Evolutionary conservation across 192 early-diverging fungal species (phyloP).

Genomic region (Neocallimastix lanati): DNA sequence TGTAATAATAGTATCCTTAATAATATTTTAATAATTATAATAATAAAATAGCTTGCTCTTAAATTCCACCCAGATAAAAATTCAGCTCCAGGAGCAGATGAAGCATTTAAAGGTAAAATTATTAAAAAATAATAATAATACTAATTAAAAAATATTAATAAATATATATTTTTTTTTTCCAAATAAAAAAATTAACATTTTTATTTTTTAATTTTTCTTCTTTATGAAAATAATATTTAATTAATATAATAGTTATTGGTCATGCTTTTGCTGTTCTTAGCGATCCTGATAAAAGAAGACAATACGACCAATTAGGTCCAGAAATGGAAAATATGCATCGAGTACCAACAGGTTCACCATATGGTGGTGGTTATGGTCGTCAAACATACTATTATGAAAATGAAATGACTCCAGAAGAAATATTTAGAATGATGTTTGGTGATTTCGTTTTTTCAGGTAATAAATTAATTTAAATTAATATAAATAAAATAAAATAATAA

Average conservation of each 20-base stretch:
- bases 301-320: slow-evolving; percentile 68
- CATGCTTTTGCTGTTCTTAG: slow-evolving; percentile 79
- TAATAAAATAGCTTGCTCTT: slow-evolving; percentile 59
- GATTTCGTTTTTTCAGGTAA: background rate
- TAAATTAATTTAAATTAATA: no score
- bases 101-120: slow-evolving; percentile 81
- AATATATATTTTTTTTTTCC: no score
- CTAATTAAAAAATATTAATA: no score
- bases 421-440: background rate
- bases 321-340: background rate
- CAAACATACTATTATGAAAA: background rate
- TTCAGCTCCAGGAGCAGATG: slow-evolving; percentile 80
- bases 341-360: background rate
- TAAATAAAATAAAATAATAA: no score
- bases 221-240: no score
- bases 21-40: no score
- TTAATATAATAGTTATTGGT: slow-evolving; percentile 65
- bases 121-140: no score
- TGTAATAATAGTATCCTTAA: no score
- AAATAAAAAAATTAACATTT: no score
- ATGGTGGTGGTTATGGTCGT: background rate
- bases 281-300: slow-evolving; percentile 62
- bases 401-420: background rate
- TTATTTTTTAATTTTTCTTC: no score
- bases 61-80: slow-evolving; percentile 95